These are phyloP conservation scores for Ophiostoma fasciatum DNA, from an alignment of 2,329 filamentous ascomycete genomes.

Conservation along the genomic window DNA sequence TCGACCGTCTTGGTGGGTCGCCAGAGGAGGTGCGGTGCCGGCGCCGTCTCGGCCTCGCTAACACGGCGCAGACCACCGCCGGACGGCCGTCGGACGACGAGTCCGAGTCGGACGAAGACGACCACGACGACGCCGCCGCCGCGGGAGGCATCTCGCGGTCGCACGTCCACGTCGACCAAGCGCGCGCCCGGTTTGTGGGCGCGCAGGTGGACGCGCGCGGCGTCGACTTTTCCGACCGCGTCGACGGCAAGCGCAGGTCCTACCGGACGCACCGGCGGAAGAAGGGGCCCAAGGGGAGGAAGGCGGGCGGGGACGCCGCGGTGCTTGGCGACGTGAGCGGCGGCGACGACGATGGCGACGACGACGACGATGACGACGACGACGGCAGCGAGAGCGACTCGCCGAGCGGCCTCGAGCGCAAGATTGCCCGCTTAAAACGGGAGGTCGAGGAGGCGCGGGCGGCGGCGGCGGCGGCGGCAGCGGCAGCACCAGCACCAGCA, in stretches of 20 bases:
- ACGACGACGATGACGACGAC: slow-evolving; percentile 28
- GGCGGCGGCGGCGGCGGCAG: slow-evolving; percentile 28
- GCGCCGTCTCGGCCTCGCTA: too few species aligned
- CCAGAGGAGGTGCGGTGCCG: too few species aligned
- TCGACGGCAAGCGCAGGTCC: slow-evolving; percentile 67
- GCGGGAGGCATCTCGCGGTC: slow-evolving; percentile 58
- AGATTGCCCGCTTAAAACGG: slow-evolving; percentile 65
- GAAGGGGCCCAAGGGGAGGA: slow-evolving; percentile 19
- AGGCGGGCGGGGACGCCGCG: slow-evolving; percentile 33
- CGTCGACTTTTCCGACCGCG: slow-evolving; percentile 81
- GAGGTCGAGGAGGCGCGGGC: slow-evolving; percentile 61
- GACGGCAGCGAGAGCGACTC: slow-evolving; percentile 15
- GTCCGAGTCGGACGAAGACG: slow-evolving; percentile 33
- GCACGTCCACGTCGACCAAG: slow-evolving; percentile 61
- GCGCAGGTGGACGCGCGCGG: slow-evolving; percentile 60
- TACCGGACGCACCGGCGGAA: slow-evolving; percentile 69
- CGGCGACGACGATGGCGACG: slow-evolving; percentile 62
- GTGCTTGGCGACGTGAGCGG: slow-evolving; percentile 64
- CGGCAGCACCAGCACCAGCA: slow-evolving; percentile 21
- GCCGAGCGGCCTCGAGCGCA: slow-evolving; percentile 41
- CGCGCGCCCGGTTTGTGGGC: slow-evolving; percentile 65
- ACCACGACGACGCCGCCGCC: slow-evolving; percentile 49
- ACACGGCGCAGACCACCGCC: slow-evolving; percentile 45
- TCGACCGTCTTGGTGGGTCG: slow-evolving; percentile 68
- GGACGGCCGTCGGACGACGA: slow-evolving; percentile 46